Base-by-base conservation (phyloP, 2,329 filamentous ascomycete species). In the Penicillium griseofulvum region DNA sequence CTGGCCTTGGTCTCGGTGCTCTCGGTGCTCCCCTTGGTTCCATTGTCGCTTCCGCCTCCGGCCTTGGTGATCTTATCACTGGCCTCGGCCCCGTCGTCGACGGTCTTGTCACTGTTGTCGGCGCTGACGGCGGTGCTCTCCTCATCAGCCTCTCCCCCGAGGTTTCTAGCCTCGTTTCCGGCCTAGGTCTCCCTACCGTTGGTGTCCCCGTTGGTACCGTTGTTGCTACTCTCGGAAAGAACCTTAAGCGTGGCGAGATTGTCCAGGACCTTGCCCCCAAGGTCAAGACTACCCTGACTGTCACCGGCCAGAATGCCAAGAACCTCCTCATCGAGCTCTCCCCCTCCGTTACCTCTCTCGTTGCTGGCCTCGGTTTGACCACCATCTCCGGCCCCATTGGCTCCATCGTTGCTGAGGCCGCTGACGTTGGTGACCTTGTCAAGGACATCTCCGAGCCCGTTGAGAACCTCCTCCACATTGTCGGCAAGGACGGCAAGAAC, bases 81-180 rank as follows among this genome's bases (percentile, higher is more conserved):
- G 62, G 67, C 49, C 60, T 67, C 44, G 68, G 55, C 38, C 58
- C 58, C 28, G 22, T 52, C 37, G 59, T 64, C 14, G 62, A 71
- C n/a, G 56, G 57, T 36, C 65, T 70, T 28, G 63, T 73, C 39
- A 70, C 66, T 44, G 67, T 71, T 50, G 61, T 69, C 47, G 63
- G 65, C 36, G 57, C 67, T 57, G 68, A 71, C 36, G 63, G 55
- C 14, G 58, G 62, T 53, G 64, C 60, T 58, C 67, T 73, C 37
- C 65, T 71, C 46, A 63, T 71, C 49, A 48, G 62, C 49, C 69
- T 71, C 48, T 64, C 66, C 58, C 57, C 67, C 36, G 55, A 60
- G 26, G 62, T 71, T 22, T 56, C 64, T 41, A 61, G 57, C 43
- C 65, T 71, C 42, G 54, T 71, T 19, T 61, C 63, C 19, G 63